These are phyloP conservation scores for Candida sp. DNA, from an alignment of 1,139 yeast species.

Conservation along the genomic window DNA sequence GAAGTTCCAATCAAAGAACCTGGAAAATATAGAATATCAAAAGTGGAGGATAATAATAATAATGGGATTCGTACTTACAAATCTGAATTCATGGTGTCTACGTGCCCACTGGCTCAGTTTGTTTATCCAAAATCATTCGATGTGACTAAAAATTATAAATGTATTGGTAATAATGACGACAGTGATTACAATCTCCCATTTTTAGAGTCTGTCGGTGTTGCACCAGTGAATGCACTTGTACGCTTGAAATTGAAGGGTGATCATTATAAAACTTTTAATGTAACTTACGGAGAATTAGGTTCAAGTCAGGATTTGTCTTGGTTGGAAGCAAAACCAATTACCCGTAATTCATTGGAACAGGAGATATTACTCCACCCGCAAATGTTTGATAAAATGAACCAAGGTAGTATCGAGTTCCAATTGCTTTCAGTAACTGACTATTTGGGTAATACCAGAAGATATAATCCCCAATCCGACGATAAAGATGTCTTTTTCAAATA, in stretches of 20 bases:
- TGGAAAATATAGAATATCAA: constrained; percentile 68
- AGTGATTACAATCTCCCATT: constrained; percentile 43
- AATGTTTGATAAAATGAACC: constrained; percentile 23
- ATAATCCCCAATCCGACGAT: constrained; percentile 43
- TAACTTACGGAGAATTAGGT: constrained; percentile 7
- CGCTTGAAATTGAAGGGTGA: constrained; percentile 54
- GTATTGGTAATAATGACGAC: constrained; percentile 51
- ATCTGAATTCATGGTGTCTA: constrained; percentile 63
- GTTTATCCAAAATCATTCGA: constrained; percentile 26
- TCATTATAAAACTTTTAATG: constrained; percentile 17
- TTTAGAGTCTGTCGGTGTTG: constrained; percentile 65
- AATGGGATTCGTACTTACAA: constrained; percentile 62
- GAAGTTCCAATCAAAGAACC: constrained; percentile 62
- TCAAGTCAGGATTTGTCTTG: constrained; percentile 15
- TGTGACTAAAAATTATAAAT: constrained; percentile 41
- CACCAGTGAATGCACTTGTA: constrained; percentile 68
- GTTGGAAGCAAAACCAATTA: constrained; percentile 21
- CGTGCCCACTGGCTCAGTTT: constrained; percentile 72
- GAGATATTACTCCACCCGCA: constrained; percentile 25
- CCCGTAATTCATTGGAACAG: constrained; percentile 35
- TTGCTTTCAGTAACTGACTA: constrained; percentile 70
- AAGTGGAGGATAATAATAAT: constrained; percentile 64
- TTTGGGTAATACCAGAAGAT: constrained; percentile 65
- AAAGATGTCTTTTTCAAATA: constrained; percentile 52
- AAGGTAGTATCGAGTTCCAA: constrained; percentile 65